Evolutionary conservation across 2,329 filamentous ascomycete genomes (phyloP), one percentile per base, ranked within the genome.

Genomic region (Penicillium palitans): DNA sequence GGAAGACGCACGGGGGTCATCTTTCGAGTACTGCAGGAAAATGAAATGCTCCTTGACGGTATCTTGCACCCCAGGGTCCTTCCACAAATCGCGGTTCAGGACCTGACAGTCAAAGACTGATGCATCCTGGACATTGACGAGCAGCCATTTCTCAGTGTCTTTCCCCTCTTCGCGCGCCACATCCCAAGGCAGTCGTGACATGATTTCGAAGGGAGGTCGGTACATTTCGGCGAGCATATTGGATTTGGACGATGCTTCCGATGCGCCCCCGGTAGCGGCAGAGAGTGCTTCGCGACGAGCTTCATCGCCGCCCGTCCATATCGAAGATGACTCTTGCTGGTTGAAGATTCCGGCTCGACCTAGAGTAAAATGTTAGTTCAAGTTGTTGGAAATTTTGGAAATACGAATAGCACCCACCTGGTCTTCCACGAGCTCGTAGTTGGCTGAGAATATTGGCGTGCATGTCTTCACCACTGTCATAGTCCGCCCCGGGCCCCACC

Each of bases 61-160:
- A n/a, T 90, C 86, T 67, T 84, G 86, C 57, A 99, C 86, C 2
- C 87, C 83, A 19, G 84, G 76, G 66, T 97, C 90, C 77, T 97
- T 97, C 95, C 95, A 99, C 54, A 98, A 87, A 72, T 99, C 95
- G 45, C 95, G 85, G 72, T 99, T 99, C 19, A 99, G 80, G 3
- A 90, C 84, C 73, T 99, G 95, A 74, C 95, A 99, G 74, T 95
- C 90, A 74, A 99, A 99, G 69, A 96, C 88, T 37, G 90, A 90
- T 64, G 90, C 86, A 72, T 99, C 93, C 76, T 99, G 95, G 17
- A 99, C 87, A 72, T 99, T 98, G 61, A 97, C 91, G 66, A 99
- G 77, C 48, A 99, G 84, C 95, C 95, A 99, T 75, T 96, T 97
- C 80, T 91, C 87, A 29, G 88, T 83, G 46, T 92, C 90, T 72